Evolutionary conservation across 2,329 filamentous ascomycete genomes (phyloP).

Genomic region (Nemania sp.): DNA sequence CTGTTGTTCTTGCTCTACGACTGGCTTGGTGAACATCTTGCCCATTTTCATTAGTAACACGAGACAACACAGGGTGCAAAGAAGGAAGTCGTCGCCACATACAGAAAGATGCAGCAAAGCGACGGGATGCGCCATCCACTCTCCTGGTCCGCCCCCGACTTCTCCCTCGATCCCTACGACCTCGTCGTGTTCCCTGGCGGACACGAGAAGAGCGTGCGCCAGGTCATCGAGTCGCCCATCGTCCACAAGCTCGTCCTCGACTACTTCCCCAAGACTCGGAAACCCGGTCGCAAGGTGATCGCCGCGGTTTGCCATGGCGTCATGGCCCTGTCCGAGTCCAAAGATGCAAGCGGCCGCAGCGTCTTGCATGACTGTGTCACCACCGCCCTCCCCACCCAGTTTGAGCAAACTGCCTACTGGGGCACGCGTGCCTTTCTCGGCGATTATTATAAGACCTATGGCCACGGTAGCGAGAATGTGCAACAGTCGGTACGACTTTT

Average conservation of each 20-base stretch:
- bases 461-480: constrained; percentile 52
- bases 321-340: constrained; percentile 51
- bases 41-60: not conserved
- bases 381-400: constrained; percentile 52
- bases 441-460: constrained; percentile 61
- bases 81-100: constrained; percentile 44
- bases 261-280: constrained; percentile 53
- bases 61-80: constrained; percentile 46
- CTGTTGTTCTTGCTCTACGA: not conserved
- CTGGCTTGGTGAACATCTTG: not conserved
- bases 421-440: constrained; percentile 52
- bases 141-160: constrained; percentile 49
- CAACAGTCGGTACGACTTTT: constrained; percentile 47
- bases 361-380: constrained; percentile 52
- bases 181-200: constrained; percentile 56
- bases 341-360: constrained; percentile 46
- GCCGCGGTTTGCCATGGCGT: constrained; percentile 58
- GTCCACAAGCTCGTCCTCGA: constrained; percentile 49
- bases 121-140: constrained; percentile 47
- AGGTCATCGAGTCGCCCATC: constrained; percentile 52
- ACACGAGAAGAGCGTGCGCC: constrained; percentile 55
- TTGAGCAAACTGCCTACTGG: constrained; percentile 55
- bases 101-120: constrained; percentile 49
- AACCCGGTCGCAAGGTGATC: constrained; percentile 48
- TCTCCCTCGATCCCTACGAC: constrained; percentile 50